Evolutionary conservation across 768 basidiomycete species (phyloP), one percentile per base, ranked within the genome.

Genomic region (Krasilnikovozyma curviuscula): DNA sequence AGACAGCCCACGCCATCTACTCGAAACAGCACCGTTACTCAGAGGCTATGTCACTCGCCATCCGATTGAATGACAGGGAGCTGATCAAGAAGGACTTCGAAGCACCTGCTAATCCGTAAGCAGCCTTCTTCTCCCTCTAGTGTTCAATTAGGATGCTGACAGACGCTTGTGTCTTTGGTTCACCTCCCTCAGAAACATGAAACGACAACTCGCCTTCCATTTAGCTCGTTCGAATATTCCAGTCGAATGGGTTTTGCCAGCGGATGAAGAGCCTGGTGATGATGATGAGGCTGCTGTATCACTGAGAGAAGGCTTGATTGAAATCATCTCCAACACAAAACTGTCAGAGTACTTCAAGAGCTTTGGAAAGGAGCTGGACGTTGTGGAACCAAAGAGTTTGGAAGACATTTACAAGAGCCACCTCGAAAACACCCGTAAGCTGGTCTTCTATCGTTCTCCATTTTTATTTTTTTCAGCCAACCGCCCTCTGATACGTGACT

Each of bases 331-430:
- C 66, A 95, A 93, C 61, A 73, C 78, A 9, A 75, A 78, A 44
- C 71, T 98, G 24, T 89, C 83, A 54, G 65, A 70, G 29, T 77
- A 78, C 60, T 95, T 97, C 75, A 75, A 75, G 38, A 77, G 77
- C 10, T 97, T 93, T 57, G 91, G 89, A 16, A 89, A 85, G 62
- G 91, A 95, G 64, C 68, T 98, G 25, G 85, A 80, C 38, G 89
- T 91, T 2, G 67, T 70, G 4, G 91, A 95, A 24, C 73, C 93
- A 5, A 88, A 85, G 70, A 81, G 79, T 41, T 67, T 95, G 43
- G 93, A 97, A 60, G 93, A 97, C 63, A 84, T 97, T 19, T 98
- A 98, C 70, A 98, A 97, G 63, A 76, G 78, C 3, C 91, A 98
- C 67, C 69, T 95, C 12, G 93, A 97, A 61, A 83, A 81, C 56